Conservation (phyloP, 202 grass and related monocot genomes). For the Musa balbisiana region DNA sequence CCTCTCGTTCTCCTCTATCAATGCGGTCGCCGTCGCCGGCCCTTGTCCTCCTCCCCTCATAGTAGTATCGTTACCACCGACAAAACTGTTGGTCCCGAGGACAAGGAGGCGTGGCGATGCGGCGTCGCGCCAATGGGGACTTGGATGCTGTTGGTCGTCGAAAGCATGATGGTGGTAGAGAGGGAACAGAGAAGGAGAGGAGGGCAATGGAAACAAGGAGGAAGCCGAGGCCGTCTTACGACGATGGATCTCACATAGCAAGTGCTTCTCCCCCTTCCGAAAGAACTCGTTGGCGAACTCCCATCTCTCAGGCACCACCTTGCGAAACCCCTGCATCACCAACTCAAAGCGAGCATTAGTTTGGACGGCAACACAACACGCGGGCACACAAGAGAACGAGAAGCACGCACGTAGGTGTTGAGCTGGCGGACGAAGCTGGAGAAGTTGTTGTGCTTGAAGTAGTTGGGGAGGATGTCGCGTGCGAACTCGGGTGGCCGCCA, state of each 20-base stretch:
- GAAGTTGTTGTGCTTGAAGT: slow-evolving; percentile 99
- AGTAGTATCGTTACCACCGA: neutral
- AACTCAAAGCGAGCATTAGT: neutral
- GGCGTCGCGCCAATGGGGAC: slow-evolving; percentile 14
- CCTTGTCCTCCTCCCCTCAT: neutral
- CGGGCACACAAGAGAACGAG: neutral
- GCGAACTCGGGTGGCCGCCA: slow-evolving; percentile 97
- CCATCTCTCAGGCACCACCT: slow-evolving; percentile 92
- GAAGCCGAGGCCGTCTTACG: slow-evolving; percentile 63
- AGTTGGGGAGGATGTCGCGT: slow-evolving; percentile 85
- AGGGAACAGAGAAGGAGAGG: slow-evolving; percentile 52
- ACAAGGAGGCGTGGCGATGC: slow-evolving; percentile 45
- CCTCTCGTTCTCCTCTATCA: slow-evolving; percentile 91
- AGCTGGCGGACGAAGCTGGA: slow-evolving; percentile 99
- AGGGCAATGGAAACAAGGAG: slow-evolving; percentile 36
- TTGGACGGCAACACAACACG: too few relatives aligned
- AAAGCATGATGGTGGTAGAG: slow-evolving; percentile 38
- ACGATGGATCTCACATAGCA: slow-evolving; percentile 92
- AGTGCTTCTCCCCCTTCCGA: slow-evolving; percentile 82
- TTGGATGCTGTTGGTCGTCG: slow-evolving; percentile 40
- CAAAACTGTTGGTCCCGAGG: slow-evolving; percentile 1
- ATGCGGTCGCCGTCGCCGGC: slow-evolving; percentile 33
- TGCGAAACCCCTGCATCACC: slow-evolving; percentile 71
- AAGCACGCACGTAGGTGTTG: slow-evolving; percentile 82
- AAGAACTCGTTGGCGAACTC: slow-evolving; percentile 99